phyloP scores from a whole-genome alignment of 371 early-diverging fungal species.

The Syncephalastrum sp. region DNA sequence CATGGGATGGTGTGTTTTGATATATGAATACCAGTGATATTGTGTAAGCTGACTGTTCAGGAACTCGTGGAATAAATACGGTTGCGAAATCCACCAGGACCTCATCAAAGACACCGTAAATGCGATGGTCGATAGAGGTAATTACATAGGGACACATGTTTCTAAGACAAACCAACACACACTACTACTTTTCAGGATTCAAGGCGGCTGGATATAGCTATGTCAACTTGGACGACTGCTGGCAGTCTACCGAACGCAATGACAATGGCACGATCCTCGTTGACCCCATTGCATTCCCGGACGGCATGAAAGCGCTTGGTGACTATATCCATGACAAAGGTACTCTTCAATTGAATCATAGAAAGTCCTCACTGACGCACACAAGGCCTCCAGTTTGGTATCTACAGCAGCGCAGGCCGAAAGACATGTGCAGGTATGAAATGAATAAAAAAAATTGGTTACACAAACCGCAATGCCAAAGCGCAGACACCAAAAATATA shows the following conservation, averaged over 20 bases:
- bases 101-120: constrained; percentile 33
- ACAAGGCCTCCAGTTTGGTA: constrained; percentile 27
- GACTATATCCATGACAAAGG: constrained; percentile 37
- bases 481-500: too few species aligned
- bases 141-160: too few species aligned
- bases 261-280: constrained; percentile 32
- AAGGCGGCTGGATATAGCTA: constrained; percentile 31
- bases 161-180: too few species aligned
- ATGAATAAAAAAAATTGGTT: too few species aligned
- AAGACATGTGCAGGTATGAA: constrained; percentile 18
- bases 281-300: constrained; percentile 33
- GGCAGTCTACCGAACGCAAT: constrained; percentile 32
- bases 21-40: neutral
- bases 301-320: constrained; percentile 33
- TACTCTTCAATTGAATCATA: constrained; percentile 5
- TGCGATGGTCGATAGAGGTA: constrained; percentile 13
- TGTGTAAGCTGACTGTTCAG: constrained; percentile 4
- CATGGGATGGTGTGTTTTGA: constrained; percentile 18
- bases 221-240: constrained; percentile 49
- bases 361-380: too few species aligned
- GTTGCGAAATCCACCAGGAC: constrained; percentile 32
- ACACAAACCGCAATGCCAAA: too few species aligned
- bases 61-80: constrained; percentile 45
- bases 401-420: constrained; percentile 26
- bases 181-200: constrained; percentile 1